Conservation (phyloP, 1,284 basidiomycete genomes). For the Cutaneotrichosporon sp. region DNA sequence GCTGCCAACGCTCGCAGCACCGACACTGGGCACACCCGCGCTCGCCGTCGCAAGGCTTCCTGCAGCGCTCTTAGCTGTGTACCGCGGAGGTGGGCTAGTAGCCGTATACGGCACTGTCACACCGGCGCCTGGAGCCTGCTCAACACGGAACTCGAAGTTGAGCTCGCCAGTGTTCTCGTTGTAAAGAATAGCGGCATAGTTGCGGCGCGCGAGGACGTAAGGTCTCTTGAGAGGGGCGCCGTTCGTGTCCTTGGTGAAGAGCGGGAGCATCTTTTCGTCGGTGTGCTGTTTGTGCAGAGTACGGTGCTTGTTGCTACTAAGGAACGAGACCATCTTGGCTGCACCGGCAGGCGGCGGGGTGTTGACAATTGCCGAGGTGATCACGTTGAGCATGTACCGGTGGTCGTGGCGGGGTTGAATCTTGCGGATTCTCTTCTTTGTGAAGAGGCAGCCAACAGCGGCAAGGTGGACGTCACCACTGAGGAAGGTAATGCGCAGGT, state of each 20-base stretch:
- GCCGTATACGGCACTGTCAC: conserved; percentile 63
- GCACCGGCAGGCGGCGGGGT: conserved; percentile 68
- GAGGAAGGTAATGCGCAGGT: conserved; percentile 72
- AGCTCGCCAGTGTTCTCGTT: conserved; percentile 61
- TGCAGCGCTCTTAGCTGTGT: neutral
- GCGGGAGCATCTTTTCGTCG: conserved; percentile 82
- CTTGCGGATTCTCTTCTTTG: conserved; percentile 45
- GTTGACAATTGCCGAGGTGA: conserved; percentile 51
- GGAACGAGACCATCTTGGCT: conserved; percentile 69
- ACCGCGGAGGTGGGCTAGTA: conserved; percentile 29
- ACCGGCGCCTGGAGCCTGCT: conserved; percentile 73
- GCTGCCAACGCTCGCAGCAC: neutral
- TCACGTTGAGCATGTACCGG: conserved; percentile 77
- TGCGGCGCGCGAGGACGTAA: conserved; percentile 60
- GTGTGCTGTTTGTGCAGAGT: conserved; percentile 60
- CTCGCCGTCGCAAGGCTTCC: neutral
- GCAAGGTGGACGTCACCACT: conserved; percentile 89
- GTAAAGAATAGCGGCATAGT: conserved; percentile 78
- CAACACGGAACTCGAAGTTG: conserved; percentile 81
- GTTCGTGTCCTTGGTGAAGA: conserved; percentile 74
- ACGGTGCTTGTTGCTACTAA: conserved; percentile 77
- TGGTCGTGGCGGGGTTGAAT: conserved; percentile 57
- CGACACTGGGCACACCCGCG: neutral
- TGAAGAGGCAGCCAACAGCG: conserved; percentile 72
- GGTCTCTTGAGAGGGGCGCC: conserved; percentile 53